Base-by-base conservation (phyloP, 1,284 basidiomycete genomes). In the Melampsora abietis-canadensis region DNA sequence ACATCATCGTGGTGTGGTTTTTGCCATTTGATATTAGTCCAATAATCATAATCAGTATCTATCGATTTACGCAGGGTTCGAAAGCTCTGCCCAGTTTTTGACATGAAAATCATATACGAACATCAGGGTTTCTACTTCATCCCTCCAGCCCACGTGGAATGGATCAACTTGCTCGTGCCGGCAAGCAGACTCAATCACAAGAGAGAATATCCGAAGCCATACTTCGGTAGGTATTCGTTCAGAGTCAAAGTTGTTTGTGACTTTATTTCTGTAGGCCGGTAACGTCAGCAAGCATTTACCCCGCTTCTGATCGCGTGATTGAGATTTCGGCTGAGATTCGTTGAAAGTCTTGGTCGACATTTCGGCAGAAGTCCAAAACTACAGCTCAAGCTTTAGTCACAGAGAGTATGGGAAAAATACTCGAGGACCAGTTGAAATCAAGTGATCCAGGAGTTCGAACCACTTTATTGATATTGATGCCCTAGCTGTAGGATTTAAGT, bases 131-230 rank as follows among this genome's bases (percentile, higher is more conserved):
- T 57, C 51, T 57, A 30, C 51, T 57, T 57, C 51, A 57, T 57
- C 51, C n/a, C 51, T 57, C 51, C 51, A 57, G 10, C 51, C 51
- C 14, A 57, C 7, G 14, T 57, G 51, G 27, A 57, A 57, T n/a
- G 19, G 51, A n/a, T 57, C 51, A 12, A 30, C 27, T 57, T 30
- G 14, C n/a, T 57, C 51, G 17, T 21, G 51, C 27, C 27, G 51
- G 17, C 51, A 24, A 57, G 51, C 14, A 57, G n/a, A 57, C 15
- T 57, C 51, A 57, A 15, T 17, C 21, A 57, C 51, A 57, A 57
- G 19, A 14, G 51, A 57, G 51, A 57, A 57, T 57, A 57, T 57
- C 51, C 51, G 51, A 57, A 57, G n/a, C 51, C 51, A 57, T 30
- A 57, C 51, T 57, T 57, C 51, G 8, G n/a, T 30, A 30, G 51